Evolutionary conservation across 164 flowering plant species (phyloP), one percentile per base, ranked within the genome.

Genomic region (Stephania japonica): DNA sequence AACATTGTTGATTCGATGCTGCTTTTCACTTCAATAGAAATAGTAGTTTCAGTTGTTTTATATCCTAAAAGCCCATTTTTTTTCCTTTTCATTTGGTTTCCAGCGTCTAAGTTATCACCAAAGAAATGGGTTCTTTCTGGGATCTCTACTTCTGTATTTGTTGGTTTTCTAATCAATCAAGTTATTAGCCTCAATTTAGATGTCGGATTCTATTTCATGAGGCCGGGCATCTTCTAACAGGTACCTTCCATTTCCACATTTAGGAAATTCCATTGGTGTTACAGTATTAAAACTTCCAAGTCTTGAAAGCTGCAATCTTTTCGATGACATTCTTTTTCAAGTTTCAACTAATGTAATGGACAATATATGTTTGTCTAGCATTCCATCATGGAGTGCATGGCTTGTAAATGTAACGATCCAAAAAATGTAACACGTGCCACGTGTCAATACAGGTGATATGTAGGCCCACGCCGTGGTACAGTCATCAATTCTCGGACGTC

Each of bases 81-180:
- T 6, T n/a, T n/a, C n/a, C n/a, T 23, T 53, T 68, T 47, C 53
- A 47, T 47, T 53, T 53, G 61, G 38, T 32, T 79, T 71, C 63
- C 85, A 94, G 97, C 75, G 19, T 75, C 92, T 70, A 92, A 89
- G 78, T 84, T 94, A 75, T 80, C 99, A 65, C 99, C 99, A 18
- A 94, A 94, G 82, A 94, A 94, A 81, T 94, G 99, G 99, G 99
- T 97, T 71, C 84, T 91, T 75, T 86, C 95, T 72, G 91, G 90
- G 77, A 81, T 80, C 78, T 90, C 99, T 65, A 79, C 85, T 44
- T 70, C 82, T 70, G 81, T 77, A 56, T 75, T 91, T 76, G 77
- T 79, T 77, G 83, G 86, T 79, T 86, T 88, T 78, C 84, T 92
- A 85, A 85, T 50, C 88, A 86, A 24, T 91, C 97, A 72, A 86